Base-by-base conservation (phyloP, 495 filamentous ascomycete species). In the Wilcoxina mikolae region DNA sequence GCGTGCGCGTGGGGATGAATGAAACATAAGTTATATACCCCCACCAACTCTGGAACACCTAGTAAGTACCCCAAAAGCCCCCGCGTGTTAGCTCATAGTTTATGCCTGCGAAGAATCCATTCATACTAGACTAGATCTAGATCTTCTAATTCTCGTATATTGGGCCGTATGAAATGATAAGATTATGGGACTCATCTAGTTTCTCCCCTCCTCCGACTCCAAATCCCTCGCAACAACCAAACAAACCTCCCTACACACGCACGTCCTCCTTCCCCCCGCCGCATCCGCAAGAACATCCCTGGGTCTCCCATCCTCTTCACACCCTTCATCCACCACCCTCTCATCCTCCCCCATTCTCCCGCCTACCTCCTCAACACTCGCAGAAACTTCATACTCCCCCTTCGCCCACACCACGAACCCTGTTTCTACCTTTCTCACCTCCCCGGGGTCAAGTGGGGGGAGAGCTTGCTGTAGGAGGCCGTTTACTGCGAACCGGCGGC, bases 371-470 rank as follows among this genome's bases (percentile, higher is more conserved):
- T 95, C 89, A 0, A 94, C 78, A 12, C 75, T 82, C 1, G 82
- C 88, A 23, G 76, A 77, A 48, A 94, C 74, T 66, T 94, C 87
- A 64, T 87, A 95, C 54, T 84, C 80, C 4, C 89, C 89, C 41
- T 79, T 73, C 51, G 84, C 85, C 28, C 94, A 75, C 12, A 80
- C 76, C 31, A 81, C 82, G 23, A 87, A 73, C 0, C 80, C 83
- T 41, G 87, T 71, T 7, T 70, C 68, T 5, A 84, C 70, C 58
- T 76, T 72, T 0, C 71, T 72, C 5, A 66, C 74, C 53, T 74
- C 74, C 1, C 77, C 76, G 0, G 77, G 74, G 4, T 67, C 65
- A 1, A 94, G 60, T 3, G 78, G 64, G 2, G 79, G 78, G 0
- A 95, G 68, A 0, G 75, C 72, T 54, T 82, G 81, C 67, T 95